phyloP scores from a whole-genome alignment of 805 yeast species.

The Lachancea sp. region DNA sequence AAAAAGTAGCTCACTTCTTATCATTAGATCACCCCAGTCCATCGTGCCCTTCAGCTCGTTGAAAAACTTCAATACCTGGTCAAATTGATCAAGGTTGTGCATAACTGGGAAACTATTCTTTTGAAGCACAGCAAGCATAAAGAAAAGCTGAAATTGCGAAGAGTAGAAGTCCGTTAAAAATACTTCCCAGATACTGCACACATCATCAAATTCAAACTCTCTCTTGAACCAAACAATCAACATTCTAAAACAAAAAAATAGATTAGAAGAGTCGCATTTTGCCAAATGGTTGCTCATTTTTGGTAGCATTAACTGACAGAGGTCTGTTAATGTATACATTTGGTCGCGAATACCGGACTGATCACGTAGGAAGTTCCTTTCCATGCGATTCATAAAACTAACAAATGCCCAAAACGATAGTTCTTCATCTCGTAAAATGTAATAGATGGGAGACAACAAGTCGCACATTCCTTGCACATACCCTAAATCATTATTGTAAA shows the following conservation, averaged over 20 bases:
- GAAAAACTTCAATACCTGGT: constrained; percentile 87
- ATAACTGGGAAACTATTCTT: constrained; percentile 75
- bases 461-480: constrained; percentile 99
- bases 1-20: constrained; percentile 80
- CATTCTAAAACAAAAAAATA: constrained; percentile 94
- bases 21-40: constrained; percentile 67
- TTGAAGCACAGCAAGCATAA: constrained; percentile 84
- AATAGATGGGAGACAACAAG: constrained; percentile 77
- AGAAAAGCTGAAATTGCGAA: constrained; percentile 80
- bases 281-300: constrained; percentile 73
- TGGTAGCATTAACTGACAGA: constrained; percentile 89
- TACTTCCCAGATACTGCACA: constrained; percentile 82
- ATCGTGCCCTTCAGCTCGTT: constrained; percentile 78
- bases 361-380: constrained; percentile 83
- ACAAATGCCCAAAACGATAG: constrained; percentile 85
- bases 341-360: constrained; percentile 91
- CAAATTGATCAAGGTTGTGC: constrained; percentile 69
- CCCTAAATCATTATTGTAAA: constrained; percentile 75
- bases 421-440: constrained; percentile 58
- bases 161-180: constrained; percentile 83
- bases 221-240: constrained; percentile 91
- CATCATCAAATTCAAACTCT: constrained; percentile 75
- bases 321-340: constrained; percentile 72
- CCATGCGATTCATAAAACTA: constrained; percentile 90
- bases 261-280: constrained; percentile 80